Evolutionary conservation across 2,329 filamentous ascomycete genomes (phyloP), one percentile per base, ranked within the genome.

Genomic region (Colletotrichum salicis): DNA sequence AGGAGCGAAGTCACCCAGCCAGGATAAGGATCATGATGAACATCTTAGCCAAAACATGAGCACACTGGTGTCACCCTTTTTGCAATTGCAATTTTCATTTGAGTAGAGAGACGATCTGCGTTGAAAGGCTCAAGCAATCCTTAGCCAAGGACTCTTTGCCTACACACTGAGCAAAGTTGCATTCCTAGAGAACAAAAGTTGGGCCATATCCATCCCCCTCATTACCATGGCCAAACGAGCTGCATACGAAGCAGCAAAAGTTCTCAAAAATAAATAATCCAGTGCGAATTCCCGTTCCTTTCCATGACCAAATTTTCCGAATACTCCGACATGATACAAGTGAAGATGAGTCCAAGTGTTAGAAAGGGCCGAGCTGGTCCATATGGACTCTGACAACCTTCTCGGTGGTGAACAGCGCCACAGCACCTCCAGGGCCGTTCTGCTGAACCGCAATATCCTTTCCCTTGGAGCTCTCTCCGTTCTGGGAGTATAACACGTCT

Each of bases 381-480:
- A 63, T 37, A 22, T 54, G 13, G 3, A 63, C 48, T 13, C 54
- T 63, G 22, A 63, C 45, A 4, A 54, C 19, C 31, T n/a, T 63
- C 31, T 63, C 60, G 4, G 60, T 54, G 48, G 31, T 63, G 48
- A 63, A 54, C 7, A 63, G 45, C n/a, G 48, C 60, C 33, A 29
- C 48, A 7, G 31, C 27, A 15, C 60, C 48, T 5, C 29, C 60
- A 7, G 22, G 33, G n/a, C 22, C 29, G 7, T 24, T n/a, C 15
- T 24, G 31, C 29, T 19, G 13, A 24, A 3, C 13, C 13, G 24
- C 31, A 10, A 63, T 8, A 6, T 24, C n/a, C 15, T 29, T 54
- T 5, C 41, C n/a, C 41, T 62, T 62, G 8, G 19, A 15, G 15
- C 3, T 27, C 12, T 51, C 41, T 19, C 22, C 37, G 4, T 29